A percentile compares a stretch with the other conserved stretches of the same genome.
Conservation (phyloP, 192 early-diverging fungal species). For the Gaertneriomyces semiglobifer region DNA sequence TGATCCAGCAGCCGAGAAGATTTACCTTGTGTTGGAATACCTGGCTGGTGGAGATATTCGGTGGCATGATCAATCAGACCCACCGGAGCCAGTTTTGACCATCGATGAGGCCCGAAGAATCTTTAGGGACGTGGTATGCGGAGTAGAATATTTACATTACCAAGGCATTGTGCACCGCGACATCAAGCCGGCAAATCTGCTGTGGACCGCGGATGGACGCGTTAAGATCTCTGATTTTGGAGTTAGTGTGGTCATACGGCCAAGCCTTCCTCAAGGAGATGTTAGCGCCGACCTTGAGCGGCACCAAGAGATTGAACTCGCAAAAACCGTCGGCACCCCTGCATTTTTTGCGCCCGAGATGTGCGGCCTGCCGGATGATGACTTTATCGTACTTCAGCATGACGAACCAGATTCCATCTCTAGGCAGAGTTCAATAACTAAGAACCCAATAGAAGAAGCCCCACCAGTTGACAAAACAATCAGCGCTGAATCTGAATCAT, state of each 20-base stretch:
- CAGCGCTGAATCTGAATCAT: too few species aligned
- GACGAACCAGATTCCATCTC: too few species aligned
- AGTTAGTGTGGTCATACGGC: constrained; percentile 77
- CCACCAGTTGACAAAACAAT: too few species aligned
- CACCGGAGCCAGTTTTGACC: constrained; percentile 57
- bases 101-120: constrained; percentile 66
- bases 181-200: constrained; percentile 95
- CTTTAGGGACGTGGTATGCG: constrained; percentile 86
- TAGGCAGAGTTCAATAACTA: too few species aligned
- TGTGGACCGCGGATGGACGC: constrained; percentile 65
- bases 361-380: constrained; percentile 66
- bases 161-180: constrained; percentile 96
- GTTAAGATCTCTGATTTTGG: constrained; percentile 99
- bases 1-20: constrained; percentile 82
- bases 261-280: not conserved
- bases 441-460: too few species aligned
- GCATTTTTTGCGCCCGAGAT: constrained; percentile 99
- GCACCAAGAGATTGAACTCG: constrained; percentile 70
- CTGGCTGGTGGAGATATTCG: constrained; percentile 88
- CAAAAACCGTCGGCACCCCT: constrained; percentile 92
- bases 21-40: constrained; percentile 91
- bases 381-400: constrained; percentile 2
- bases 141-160: constrained; percentile 91
- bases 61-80: constrained; percentile 65
- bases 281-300: constrained; percentile 8